Evolutionary conservation across 2,329 filamentous ascomycete species (phyloP), one percentile per base, ranked within the genome.

Genomic region (Fusarium concolor): DNA sequence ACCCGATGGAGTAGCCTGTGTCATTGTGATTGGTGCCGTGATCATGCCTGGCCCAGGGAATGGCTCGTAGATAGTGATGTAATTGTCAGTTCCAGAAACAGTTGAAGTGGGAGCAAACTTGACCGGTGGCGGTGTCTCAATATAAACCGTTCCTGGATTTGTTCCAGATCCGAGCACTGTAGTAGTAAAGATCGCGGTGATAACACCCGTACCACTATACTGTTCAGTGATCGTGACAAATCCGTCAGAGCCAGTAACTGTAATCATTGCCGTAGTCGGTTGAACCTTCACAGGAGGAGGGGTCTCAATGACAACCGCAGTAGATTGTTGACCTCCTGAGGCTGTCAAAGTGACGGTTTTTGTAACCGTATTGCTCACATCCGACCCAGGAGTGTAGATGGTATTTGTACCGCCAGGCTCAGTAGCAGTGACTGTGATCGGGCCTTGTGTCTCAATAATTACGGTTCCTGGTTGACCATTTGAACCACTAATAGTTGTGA

Each of bases 401-500:
- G 65, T 68, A 14, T 45, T 46, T 24, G 54, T 54, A 10, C 65
- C 65, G 0, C 65, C 65, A 2, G 47, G 18, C 6, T 17, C 42
- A 38, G 65, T 65, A 5, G 65, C 28, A 14, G 65, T 41, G 22
- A 67, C 20, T 2, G 65, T 67, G 4, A 67, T 37, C 9, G 65
- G 65, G 3, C 53, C 59, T 29, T 67, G 65, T 33, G 65, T 67
- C 45, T 67, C 65, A 31, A 67, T 68, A 18, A 67, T 51, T 17
- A 67, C 57, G 5, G 65, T 67, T n/a, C 65, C 65, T 11, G 64
- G 57, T n/a, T 67, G 57, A 6, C 63, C 64, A 4, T 59, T 63
- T n/a, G 57, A 60, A 24, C 61, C 61, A 17, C 31, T 41, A 8
- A 65, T 65, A 10, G 61, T 65, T 43, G 59, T 68, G 35, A 68